Conservation (phyloP, 257 asterid genomes). For the Lycium ferocissimum region DNA sequence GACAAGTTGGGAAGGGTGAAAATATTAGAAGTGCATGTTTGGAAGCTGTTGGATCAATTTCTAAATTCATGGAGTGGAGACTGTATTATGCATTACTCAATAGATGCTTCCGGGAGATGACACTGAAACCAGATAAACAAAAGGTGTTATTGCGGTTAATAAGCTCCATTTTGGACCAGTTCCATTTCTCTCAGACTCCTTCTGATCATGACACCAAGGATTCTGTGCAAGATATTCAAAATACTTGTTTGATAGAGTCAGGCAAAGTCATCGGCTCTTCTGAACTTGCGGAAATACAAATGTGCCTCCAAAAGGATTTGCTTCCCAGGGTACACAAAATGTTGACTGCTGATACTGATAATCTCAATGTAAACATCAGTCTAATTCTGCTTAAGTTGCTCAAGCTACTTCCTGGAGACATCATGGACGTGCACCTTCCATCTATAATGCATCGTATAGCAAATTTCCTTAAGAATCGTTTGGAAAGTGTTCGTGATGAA, state of each 20-base stretch:
- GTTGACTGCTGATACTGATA: conserved; percentile 67
- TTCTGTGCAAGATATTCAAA: conserved; percentile 51
- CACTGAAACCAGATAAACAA: conserved; percentile 71
- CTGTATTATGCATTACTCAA: conserved; percentile 62
- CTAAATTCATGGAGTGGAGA: conserved; percentile 83
- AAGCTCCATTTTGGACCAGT: conserved; percentile 73
- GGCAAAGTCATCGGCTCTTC: conserved; percentile 36
- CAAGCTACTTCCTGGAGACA: conserved; percentile 82
- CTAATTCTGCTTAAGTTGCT: conserved; percentile 86
- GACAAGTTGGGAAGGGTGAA: conserved; percentile 86
- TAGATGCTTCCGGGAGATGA: conserved; percentile 79
- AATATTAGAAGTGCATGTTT: conserved; percentile 79
- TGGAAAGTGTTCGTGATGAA: conserved; percentile 90
- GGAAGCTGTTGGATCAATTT: conserved; percentile 78
- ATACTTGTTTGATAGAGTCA: conserved; percentile 44
- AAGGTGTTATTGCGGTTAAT: conserved; percentile 73
- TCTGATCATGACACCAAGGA: conserved; percentile 43
- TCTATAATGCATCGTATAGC: conserved; percentile 87
- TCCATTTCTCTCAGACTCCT: conserved; percentile 64
- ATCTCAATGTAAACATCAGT: conserved; percentile 72
- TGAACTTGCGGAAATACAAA: conserved; percentile 52
- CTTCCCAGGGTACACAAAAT: conserved; percentile 84
- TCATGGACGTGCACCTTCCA: conserved; percentile 82
- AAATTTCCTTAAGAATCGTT: conserved; percentile 75
- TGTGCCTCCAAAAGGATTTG: conserved; percentile 56